These are phyloP conservation scores for Spergularia azorica DNA, from an alignment of 179 eudicot genomes.

Conservation along the genomic window DNA sequence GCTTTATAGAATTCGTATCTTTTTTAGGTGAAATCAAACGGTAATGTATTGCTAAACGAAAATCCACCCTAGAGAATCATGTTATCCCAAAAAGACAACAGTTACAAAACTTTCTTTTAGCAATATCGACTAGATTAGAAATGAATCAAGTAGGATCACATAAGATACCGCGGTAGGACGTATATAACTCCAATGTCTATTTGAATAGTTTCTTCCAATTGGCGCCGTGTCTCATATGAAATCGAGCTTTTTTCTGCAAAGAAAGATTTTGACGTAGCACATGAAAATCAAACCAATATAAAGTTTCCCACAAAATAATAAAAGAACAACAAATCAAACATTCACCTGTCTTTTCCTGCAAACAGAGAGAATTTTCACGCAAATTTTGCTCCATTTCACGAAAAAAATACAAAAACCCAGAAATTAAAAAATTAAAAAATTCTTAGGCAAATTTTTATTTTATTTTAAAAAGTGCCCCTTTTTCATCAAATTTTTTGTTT, in stretches of 20 bases:
- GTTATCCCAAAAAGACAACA: too few relatives aligned
- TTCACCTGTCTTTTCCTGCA: not conserved
- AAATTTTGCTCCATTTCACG: not conserved
- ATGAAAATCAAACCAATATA: too few relatives aligned
- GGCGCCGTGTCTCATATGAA: slow-evolving; percentile 18
- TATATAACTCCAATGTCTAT: too few relatives aligned
- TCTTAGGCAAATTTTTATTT: too few relatives aligned
- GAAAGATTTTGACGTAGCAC: slow-evolving; percentile 1
- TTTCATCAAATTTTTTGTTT: not conserved
- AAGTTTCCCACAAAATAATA: not conserved
- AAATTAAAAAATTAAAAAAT: not conserved
- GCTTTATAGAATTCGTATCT: too few relatives aligned
- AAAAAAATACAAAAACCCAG: not conserved
- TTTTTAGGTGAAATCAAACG: too few relatives aligned
- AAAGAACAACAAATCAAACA: not conserved
- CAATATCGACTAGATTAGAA: too few relatives aligned
- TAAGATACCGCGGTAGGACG: too few relatives aligned
- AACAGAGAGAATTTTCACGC: slow-evolving; percentile 4
- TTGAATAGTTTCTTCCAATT: not conserved
- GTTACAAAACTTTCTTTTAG: too few relatives aligned
- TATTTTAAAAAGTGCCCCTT: not conserved
- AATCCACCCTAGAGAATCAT: too few relatives aligned
- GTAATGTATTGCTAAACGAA: too few relatives aligned
- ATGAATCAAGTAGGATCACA: too few relatives aligned
- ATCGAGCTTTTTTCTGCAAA: not conserved